Conservation (phyloP, 768 basidiomycete species). For the Pulveroboletus sp. region DNA sequence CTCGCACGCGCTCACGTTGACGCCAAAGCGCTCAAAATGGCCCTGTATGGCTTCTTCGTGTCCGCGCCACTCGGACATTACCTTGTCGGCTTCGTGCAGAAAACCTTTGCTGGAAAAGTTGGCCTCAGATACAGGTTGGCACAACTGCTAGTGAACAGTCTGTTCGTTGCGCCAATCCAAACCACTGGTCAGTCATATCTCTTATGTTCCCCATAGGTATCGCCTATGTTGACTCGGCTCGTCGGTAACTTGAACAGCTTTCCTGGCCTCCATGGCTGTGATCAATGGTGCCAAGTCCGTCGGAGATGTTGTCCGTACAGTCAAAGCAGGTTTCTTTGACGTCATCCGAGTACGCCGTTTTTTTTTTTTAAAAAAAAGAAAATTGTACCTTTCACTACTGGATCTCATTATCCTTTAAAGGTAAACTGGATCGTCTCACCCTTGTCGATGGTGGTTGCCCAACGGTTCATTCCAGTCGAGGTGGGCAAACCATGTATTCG, state of each 20-base stretch:
- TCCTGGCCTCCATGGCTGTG: slow-evolving; percentile 74
- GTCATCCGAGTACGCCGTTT: slow-evolving; percentile 57
- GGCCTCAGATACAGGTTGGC: slow-evolving; percentile 57
- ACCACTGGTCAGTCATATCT: slow-evolving; percentile 46
- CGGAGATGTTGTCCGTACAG: slow-evolving; percentile 59
- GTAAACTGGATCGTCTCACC: slow-evolving; percentile 80
- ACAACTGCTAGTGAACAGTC: slow-evolving; percentile 72
- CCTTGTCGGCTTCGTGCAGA: slow-evolving; percentile 69
- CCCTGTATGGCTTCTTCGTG: slow-evolving; percentile 74
- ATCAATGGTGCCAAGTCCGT: slow-evolving; percentile 74
- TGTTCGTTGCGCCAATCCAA: slow-evolving; percentile 74
- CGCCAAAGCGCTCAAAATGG: slow-evolving; percentile 77
- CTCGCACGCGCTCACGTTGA: slow-evolving; percentile 59
- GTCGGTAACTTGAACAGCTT: slow-evolving; percentile 39
- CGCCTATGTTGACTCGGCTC: neutral
- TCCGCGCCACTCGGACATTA: slow-evolving; percentile 78
- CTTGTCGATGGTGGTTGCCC: slow-evolving; percentile 67
- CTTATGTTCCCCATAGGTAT: neutral
- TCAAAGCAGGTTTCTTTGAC: slow-evolving; percentile 67
- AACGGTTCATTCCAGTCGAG: slow-evolving; percentile 74
- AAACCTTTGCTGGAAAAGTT: slow-evolving; percentile 70
- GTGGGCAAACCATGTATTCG: slow-evolving; percentile 33
- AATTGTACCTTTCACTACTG: neutral
- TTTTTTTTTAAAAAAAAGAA: neutral
- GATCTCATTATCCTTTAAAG: slow-evolving; percentile 34